Percentiles rank a stretch among this genome's conserved stretches.
Conservation (phyloP, 345 rosid species). For the Corchorus olitorius region DNA sequence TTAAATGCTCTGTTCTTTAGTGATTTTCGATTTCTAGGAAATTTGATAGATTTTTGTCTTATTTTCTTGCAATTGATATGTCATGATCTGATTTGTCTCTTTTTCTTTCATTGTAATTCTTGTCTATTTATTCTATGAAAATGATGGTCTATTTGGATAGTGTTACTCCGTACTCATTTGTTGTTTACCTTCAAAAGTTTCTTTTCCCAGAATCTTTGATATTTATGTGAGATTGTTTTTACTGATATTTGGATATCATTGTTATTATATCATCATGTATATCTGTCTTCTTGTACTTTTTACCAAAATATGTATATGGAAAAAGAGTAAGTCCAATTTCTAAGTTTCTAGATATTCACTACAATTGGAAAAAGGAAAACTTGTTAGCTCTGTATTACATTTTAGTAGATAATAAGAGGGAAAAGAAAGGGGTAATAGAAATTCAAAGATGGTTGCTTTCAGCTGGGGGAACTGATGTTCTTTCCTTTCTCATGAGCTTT, state of each 20-base stretch:
- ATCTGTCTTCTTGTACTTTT: neutral
- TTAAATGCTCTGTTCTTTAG: neutral
- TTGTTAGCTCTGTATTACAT: too few relatives aligned
- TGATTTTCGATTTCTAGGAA: neutral
- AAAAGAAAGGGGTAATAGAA: neutral
- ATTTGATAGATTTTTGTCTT: neutral
- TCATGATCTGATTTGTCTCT: neutral
- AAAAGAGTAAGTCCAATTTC: neutral
- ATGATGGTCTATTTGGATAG: neutral
- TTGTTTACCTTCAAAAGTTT: constrained; percentile 9
- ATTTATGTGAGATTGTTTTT: neutral
- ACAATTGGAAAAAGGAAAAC: too few relatives aligned
- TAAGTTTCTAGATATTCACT: too few relatives aligned
- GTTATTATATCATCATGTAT: neutral
- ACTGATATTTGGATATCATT: constrained; percentile 7
- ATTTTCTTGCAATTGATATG: neutral
- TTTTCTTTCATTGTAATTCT: neutral
- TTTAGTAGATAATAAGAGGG: neutral
- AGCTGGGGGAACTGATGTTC: neutral
- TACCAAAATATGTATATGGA: neutral
- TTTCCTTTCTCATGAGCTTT: neutral
- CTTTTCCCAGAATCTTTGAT: neutral
- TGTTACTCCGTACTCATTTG: neutral
- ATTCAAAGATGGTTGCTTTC: neutral
- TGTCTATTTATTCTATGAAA: neutral